Conservation (phyloP, 176 grass and related monocot species). For the Poa annua region DNA sequence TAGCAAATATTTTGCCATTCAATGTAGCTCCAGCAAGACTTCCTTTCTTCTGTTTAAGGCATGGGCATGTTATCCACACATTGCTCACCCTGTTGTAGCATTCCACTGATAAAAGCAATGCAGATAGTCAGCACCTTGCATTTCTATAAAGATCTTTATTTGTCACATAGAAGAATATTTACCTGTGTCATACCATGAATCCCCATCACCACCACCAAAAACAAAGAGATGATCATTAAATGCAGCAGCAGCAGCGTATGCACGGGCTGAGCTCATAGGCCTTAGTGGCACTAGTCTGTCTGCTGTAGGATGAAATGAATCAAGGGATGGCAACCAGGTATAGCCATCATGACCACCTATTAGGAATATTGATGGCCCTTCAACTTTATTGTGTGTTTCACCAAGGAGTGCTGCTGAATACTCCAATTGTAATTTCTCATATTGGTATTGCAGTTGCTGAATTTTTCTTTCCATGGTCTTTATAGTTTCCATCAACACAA, state of each 20-base stretch:
- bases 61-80: conserved; percentile 63
- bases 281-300: conserved; percentile 61
- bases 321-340: conserved; percentile 66
- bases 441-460: conserved; percentile 52
- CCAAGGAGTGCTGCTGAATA: conserved; percentile 41
- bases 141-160: conserved; percentile 35
- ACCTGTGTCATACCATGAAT: conserved; percentile 58
- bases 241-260: conserved; percentile 62
- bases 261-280: conserved; percentile 62
- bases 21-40: conserved; percentile 71
- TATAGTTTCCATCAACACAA: conserved; percentile 54
- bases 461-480: conserved; percentile 59
- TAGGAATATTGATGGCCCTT: conserved; percentile 56
- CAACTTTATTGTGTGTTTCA: conserved; percentile 12
- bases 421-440: conserved; percentile 59
- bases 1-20: conserved; percentile 79
- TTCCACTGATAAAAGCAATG: conserved; percentile 61
- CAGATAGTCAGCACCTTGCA: conserved; percentile 12
- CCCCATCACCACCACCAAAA: conserved; percentile 72
- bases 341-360: conserved; percentile 70
- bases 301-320: conserved; percentile 60
- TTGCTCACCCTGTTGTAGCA: conserved; percentile 58
- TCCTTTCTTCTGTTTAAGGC: conserved; percentile 68
- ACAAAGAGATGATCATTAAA: conserved; percentile 63
- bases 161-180: conserved; percentile 5